Evolutionary conservation across 306 rosid species (phyloP).

Genomic region (Malus orientalis): DNA sequence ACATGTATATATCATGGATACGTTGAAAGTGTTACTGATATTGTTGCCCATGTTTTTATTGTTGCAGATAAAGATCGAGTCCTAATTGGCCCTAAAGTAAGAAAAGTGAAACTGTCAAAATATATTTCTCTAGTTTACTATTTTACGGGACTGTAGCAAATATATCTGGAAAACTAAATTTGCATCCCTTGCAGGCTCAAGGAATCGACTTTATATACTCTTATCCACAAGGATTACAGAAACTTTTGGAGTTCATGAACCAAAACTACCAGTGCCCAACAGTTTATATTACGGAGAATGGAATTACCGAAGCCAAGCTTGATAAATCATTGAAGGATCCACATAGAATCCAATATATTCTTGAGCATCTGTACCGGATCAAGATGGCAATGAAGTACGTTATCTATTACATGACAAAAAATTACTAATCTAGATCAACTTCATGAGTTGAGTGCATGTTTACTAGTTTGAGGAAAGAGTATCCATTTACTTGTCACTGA

Average conservation of each 20-base stretch:
- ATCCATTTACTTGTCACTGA: background rate
- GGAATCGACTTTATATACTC: background rate
- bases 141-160: background rate
- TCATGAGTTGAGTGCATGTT: background rate
- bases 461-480: background rate
- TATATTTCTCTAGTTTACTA: too few species aligned
- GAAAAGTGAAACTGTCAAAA: background rate
- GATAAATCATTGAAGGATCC: conserved; percentile 9
- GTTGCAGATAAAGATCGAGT: background rate
- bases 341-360: conserved; percentile 6
- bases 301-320: background rate
- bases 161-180: background rate
- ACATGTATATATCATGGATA: background rate
- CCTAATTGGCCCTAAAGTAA: background rate
- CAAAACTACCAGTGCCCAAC: conserved; percentile 6
- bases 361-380: conserved; percentile 6
- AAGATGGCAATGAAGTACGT: conserved; percentile 21
- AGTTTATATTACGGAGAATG: conserved; percentile 17
- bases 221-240: conserved; percentile 23
- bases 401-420: too few species aligned
- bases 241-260: conserved; percentile 21
- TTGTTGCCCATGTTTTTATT: background rate
- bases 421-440: background rate
- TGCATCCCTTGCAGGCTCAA: conserved; percentile 4
- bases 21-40: background rate